Conservation (phyloP, 306 rosid species). For the Trifolium subterraneum region DNA sequence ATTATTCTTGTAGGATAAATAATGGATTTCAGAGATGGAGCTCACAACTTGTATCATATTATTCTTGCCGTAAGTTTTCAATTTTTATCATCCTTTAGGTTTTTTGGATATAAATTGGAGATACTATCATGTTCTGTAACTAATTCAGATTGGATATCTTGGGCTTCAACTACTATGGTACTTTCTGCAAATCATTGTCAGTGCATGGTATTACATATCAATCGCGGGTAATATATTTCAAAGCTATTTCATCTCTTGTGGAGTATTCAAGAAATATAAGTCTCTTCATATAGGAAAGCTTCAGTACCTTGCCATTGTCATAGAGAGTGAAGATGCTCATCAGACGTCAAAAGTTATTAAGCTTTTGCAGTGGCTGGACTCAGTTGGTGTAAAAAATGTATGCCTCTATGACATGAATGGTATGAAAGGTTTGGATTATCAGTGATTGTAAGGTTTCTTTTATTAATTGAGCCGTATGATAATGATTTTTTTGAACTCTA, state of each 20-base stretch:
- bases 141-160: constrained; percentile 53
- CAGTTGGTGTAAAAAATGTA: constrained; percentile 68
- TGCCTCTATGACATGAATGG: constrained; percentile 90
- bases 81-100: neutral
- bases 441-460: constrained; percentile 30
- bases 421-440: constrained; percentile 42
- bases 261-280: constrained; percentile 59
- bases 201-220: constrained; percentile 51
- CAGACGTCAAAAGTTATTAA: constrained; percentile 61
- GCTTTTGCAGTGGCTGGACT: constrained; percentile 74
- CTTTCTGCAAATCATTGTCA: constrained; percentile 61
- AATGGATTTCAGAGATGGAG: constrained; percentile 37
- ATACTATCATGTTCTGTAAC: neutral
- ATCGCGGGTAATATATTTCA: constrained; percentile 47
- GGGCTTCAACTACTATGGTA: constrained; percentile 73
- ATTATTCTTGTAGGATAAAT: constrained; percentile 24
- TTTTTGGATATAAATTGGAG: neutral
- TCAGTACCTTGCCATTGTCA: constrained; percentile 71
- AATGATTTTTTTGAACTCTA: constrained; percentile 30
- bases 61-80: constrained; percentile 42
- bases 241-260: constrained; percentile 72
- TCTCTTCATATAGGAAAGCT: constrained; percentile 52
- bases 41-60: constrained; percentile 30
- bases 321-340: constrained; percentile 85
- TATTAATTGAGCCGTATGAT: constrained; percentile 22